phyloP scores from a whole-genome alignment of 257 asterid genomes.

The Parsonsia alboflavescens region DNA sequence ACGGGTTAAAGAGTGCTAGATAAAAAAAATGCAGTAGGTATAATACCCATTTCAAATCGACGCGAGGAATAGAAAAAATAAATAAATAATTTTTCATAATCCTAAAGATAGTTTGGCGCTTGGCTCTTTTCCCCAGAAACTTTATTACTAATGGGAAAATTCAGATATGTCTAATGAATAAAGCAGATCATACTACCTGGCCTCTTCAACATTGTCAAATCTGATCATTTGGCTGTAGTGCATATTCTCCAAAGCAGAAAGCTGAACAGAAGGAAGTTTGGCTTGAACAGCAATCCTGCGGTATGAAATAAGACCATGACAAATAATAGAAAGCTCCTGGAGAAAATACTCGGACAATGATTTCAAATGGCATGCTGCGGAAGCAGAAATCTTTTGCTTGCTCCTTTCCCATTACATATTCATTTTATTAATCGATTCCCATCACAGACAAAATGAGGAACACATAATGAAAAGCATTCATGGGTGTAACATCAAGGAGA shows the following conservation, averaged over 20 bases:
- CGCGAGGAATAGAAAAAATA: background rate
- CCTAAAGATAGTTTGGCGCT: background rate
- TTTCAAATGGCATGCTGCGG: background rate
- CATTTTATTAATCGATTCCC: background rate
- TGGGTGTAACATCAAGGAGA: background rate
- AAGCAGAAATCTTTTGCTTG: background rate
- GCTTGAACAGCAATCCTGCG: conserved; percentile 68
- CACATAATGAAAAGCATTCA: background rate
- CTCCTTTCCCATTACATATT: background rate
- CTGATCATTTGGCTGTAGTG: conserved; percentile 95
- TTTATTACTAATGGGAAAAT: background rate
- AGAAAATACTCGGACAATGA: background rate
- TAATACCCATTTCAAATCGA: background rate
- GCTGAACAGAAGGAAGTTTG: conserved; percentile 53
- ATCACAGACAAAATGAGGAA: background rate
- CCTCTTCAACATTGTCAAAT: conserved; percentile 75
- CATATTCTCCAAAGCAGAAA: conserved; percentile 87
- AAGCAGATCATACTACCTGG: conserved; percentile 42
- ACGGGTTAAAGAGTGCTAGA: background rate
- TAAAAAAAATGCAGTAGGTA: background rate
- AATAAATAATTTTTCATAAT: background rate
- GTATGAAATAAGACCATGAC: conserved; percentile 22
- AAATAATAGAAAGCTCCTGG: conserved; percentile 14
- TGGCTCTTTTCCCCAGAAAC: background rate
- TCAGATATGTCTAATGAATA: background rate